These are phyloP conservation scores for Pterulicium gracile DNA, from an alignment of 1,284 basidiomycete species.

Conservation along the genomic window DNA sequence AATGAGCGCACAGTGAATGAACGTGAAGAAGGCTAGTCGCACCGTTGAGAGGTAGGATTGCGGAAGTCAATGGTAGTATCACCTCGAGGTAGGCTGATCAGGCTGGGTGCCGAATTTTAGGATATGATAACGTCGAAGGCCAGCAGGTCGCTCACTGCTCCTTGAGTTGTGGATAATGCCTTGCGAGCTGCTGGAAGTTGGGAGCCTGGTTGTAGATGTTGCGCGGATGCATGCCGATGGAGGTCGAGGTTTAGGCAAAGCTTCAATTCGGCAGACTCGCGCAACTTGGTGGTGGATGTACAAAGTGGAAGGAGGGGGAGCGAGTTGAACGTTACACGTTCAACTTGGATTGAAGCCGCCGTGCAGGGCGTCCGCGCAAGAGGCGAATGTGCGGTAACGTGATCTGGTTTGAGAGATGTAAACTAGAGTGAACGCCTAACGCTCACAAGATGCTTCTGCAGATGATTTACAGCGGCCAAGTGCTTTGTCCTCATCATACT, in stretches of 20 bases:
- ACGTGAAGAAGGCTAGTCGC: conserved; percentile 5
- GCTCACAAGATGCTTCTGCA: too few relatives aligned
- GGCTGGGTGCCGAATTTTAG: conserved; percentile 14
- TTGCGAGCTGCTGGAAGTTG: conserved; percentile 56
- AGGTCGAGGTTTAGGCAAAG: neutral
- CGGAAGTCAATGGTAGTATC: conserved; percentile 60
- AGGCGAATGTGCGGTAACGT: conserved; percentile 1
- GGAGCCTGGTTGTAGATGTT: conserved; percentile 48
- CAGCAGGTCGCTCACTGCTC: conserved; percentile 39
- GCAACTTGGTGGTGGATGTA: too few relatives aligned
- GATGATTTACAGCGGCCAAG: too few relatives aligned
- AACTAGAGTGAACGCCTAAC: too few relatives aligned
- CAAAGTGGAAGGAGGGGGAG: too few relatives aligned
- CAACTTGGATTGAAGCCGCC: too few relatives aligned
- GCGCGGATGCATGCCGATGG: conserved; percentile 44
- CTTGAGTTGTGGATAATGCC: conserved; percentile 44
- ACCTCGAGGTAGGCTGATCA: conserved; percentile 21
- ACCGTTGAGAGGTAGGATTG: conserved; percentile 61
- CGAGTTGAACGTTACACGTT: neutral
- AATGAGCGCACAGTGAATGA: conserved; percentile 3
- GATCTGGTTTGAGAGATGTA: too few relatives aligned
- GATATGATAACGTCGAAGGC: neutral
- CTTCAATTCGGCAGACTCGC: neutral
- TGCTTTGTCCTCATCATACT: too few relatives aligned
- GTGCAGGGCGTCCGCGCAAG: neutral